Evolutionary conservation across 2,329 filamentous ascomycete species (phyloP).

Genomic region (Fusarium nelsonii): DNA sequence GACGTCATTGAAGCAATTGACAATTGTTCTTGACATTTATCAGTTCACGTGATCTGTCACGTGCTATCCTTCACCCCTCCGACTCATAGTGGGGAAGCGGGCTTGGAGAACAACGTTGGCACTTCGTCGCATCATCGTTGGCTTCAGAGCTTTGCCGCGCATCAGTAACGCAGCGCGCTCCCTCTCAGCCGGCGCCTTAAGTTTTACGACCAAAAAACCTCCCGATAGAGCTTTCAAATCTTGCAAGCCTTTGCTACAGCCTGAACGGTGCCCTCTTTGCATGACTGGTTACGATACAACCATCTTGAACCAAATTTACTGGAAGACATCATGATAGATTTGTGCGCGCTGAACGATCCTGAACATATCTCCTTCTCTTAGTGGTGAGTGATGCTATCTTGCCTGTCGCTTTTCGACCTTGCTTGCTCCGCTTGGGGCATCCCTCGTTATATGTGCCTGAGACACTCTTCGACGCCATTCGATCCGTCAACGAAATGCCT

Average conservation of each 20-base stretch:
- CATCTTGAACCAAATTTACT: slow-evolving; percentile 41
- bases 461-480: not conserved
- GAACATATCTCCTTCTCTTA: slow-evolving; percentile 55
- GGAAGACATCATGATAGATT: slow-evolving; percentile 59
- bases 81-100: slow-evolving; percentile 41
- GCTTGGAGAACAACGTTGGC: slow-evolving; percentile 46
- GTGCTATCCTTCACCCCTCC: slow-evolving; percentile 27
- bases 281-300: slow-evolving; percentile 45
- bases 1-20: slow-evolving; percentile 5
- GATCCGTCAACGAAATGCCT: not conserved
- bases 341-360: slow-evolving; percentile 51
- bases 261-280: slow-evolving; percentile 36
- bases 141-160: slow-evolving; percentile 46
- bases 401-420: slow-evolving; percentile 11
- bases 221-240: slow-evolving; percentile 23
- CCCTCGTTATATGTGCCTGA: slow-evolving; percentile 2
- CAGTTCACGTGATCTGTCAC: slow-evolving; percentile 11
- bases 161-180: slow-evolving; percentile 38
- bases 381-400: slow-evolving; percentile 53
- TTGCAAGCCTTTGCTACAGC: slow-evolving; percentile 15
- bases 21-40: not conserved
- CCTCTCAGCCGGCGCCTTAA: slow-evolving; percentile 26
- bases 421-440: slow-evolving; percentile 1
- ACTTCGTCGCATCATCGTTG: slow-evolving; percentile 49
- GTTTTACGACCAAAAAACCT: slow-evolving; percentile 18